Evolutionary conservation across 192 early-diverging fungal genomes (phyloP).

Genomic region (Mortierella alpina): DNA sequence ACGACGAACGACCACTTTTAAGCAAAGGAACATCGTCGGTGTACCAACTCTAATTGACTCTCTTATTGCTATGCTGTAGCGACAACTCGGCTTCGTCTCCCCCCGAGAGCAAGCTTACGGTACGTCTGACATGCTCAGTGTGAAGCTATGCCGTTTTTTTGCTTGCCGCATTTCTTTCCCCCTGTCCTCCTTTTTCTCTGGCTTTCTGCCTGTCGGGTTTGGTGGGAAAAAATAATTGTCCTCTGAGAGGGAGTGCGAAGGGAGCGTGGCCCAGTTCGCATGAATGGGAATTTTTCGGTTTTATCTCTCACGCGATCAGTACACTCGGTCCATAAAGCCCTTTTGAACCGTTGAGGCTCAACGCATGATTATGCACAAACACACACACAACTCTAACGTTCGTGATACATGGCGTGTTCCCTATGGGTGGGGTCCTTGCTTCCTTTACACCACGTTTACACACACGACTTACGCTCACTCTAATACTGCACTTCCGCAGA

Average conservation of each 20-base stretch:
- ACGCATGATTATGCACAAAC: not conserved
- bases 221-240: too few species aligned
- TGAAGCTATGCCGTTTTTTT: not conserved
- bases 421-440: not conserved
- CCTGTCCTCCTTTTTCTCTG: not conserved
- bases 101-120: constrained; percentile 43
- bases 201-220: too few species aligned
- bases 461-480: not conserved
- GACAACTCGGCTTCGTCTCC: constrained; percentile 20
- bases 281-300: not conserved
- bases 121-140: constrained; percentile 10
- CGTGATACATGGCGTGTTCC: not conserved
- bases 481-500: constrained; percentile 1
- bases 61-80: not conserved
- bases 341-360: too few species aligned
- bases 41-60: not conserved
- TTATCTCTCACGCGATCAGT: constrained; percentile 25
- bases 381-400: not conserved
- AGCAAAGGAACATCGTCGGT: not conserved
- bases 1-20: too few species aligned
- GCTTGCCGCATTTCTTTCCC: constrained; percentile 22
- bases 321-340: too few species aligned
- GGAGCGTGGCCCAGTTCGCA: not conserved
- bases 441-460: not conserved
- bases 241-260: too few species aligned